phyloP scores from a whole-genome alignment of 768 basidiomycete genomes.

The Suillus plorans region DNA sequence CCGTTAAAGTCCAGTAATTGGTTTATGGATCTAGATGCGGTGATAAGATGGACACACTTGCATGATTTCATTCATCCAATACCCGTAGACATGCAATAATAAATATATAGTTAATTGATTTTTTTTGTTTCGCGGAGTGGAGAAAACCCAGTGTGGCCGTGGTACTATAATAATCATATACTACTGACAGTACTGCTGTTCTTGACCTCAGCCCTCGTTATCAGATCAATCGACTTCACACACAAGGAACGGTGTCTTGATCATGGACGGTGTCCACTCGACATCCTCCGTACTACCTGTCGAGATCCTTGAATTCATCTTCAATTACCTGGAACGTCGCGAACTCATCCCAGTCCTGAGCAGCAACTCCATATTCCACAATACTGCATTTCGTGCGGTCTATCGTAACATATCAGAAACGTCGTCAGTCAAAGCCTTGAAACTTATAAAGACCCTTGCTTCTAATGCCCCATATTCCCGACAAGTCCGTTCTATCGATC shows the following conservation, averaged over 20 bases:
- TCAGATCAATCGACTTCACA: too few species aligned
- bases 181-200: too few species aligned
- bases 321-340: slow-evolving; percentile 22
- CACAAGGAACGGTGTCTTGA: neutral
- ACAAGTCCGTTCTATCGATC: slow-evolving; percentile 46
- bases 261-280: neutral
- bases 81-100: slow-evolving; percentile 15
- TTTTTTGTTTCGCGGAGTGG: neutral
- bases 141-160: neutral
- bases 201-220: neutral
- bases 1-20: slow-evolving; percentile 27
- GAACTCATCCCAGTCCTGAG: slow-evolving; percentile 28
- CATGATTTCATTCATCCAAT: slow-evolving; percentile 4
- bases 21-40: neutral
- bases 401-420: slow-evolving; percentile 39
- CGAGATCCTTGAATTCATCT: slow-evolving; percentile 36
- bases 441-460: slow-evolving; percentile 42
- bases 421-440: slow-evolving; percentile 29
- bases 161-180: neutral
- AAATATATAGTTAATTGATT: slow-evolving; percentile 1
- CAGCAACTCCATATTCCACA: slow-evolving; percentile 26
- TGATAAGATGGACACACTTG: slow-evolving; percentile 3
- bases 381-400: slow-evolving; percentile 30
- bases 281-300: slow-evolving; percentile 27
- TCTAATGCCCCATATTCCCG: slow-evolving; percentile 34